Percentiles rank a stretch among this genome's conserved stretches.
phyloP scores from a whole-genome alignment of 2,329 filamentous ascomycete genomes.

The Verticillium zaregamsianum region DNA sequence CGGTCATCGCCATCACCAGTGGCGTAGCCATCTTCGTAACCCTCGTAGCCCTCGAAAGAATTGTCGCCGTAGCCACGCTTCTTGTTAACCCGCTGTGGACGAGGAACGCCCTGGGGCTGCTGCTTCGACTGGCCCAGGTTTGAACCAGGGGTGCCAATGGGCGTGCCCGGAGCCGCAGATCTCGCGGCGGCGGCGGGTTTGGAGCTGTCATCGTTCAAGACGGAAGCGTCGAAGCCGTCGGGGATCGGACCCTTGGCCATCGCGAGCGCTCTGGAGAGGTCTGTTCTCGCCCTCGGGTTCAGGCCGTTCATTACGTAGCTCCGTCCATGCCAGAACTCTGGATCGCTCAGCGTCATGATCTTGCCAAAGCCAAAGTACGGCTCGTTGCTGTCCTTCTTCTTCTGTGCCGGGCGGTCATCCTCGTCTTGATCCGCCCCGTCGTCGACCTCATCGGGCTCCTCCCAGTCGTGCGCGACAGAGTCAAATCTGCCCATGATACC shows the following conservation, averaged over 20 bases:
- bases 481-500: constrained; percentile 61
- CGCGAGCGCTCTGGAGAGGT: constrained; percentile 46
- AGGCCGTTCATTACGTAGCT: constrained; percentile 53
- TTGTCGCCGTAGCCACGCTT: constrained; percentile 73
- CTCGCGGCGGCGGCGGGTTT: constrained; percentile 28
- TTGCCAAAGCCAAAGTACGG: constrained; percentile 48
- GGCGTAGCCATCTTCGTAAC: constrained; percentile 71
- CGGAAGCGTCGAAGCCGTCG: constrained; percentile 50
- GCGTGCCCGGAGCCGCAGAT: constrained; percentile 50
- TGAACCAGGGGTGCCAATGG: constrained; percentile 45
- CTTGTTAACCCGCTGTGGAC: constrained; percentile 63
- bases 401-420: constrained; percentile 44
- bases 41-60: constrained; percentile 73
- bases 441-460: constrained; percentile 33
- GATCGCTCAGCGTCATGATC: constrained; percentile 45
- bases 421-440: constrained; percentile 39
- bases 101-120: constrained; percentile 19
- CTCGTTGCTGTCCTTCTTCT: constrained; percentile 52
- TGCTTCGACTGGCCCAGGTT: constrained; percentile 19
- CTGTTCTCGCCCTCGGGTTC: constrained; percentile 35
- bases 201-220: constrained; percentile 52
- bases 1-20: constrained; percentile 67
- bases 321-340: constrained; percentile 12
- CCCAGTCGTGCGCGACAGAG: constrained; percentile 42
- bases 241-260: constrained; percentile 56